Conservation (phyloP, 2,329 filamentous ascomycete genomes). For the Rhinocladiella similis region DNA sequence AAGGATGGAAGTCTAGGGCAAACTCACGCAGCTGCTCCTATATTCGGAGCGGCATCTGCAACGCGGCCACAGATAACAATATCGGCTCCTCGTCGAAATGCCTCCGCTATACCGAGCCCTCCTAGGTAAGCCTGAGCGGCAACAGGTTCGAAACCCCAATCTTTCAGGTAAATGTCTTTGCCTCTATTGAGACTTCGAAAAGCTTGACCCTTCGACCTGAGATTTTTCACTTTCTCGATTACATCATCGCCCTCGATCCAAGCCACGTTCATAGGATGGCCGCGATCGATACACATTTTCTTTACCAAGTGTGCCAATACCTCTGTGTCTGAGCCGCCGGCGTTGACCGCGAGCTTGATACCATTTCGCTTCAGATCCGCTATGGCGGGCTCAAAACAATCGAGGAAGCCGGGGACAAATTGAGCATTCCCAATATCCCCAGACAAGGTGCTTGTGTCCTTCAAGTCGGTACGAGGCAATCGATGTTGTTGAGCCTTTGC, state of each 20-base stretch:
- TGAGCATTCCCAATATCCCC: background rate
- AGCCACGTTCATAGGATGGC: slow-evolving; percentile 37
- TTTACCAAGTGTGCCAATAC: slow-evolving; percentile 22
- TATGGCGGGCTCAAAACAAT: slow-evolving; percentile 40
- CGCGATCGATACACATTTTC: slow-evolving; percentile 35
- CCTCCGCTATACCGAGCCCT: slow-evolving; percentile 34
- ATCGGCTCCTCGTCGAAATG: slow-evolving; percentile 38
- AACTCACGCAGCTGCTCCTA: slow-evolving; percentile 33
- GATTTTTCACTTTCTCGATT: slow-evolving; percentile 31
- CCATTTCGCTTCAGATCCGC: slow-evolving; percentile 38
- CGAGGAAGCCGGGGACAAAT: slow-evolving; percentile 37
- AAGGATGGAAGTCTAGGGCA: background rate
- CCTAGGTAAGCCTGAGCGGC: slow-evolving; percentile 35
- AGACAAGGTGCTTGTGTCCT: too few relatives aligned
- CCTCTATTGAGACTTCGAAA: slow-evolving; percentile 23
- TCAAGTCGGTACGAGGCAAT: background rate
- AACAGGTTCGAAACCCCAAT: slow-evolving; percentile 28
- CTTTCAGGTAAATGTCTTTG: slow-evolving; percentile 11
- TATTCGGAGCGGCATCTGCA: slow-evolving; percentile 36
- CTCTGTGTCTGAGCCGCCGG: slow-evolving; percentile 41
- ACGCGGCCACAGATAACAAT: slow-evolving; percentile 45
- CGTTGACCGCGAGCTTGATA: slow-evolving; percentile 44
- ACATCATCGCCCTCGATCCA: slow-evolving; percentile 45
- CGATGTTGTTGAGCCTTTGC: slow-evolving; percentile 21
- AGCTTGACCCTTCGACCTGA: slow-evolving; percentile 33